Conservation (phyloP, 768 basidiomycete species). For the Boletus fagicola region DNA sequence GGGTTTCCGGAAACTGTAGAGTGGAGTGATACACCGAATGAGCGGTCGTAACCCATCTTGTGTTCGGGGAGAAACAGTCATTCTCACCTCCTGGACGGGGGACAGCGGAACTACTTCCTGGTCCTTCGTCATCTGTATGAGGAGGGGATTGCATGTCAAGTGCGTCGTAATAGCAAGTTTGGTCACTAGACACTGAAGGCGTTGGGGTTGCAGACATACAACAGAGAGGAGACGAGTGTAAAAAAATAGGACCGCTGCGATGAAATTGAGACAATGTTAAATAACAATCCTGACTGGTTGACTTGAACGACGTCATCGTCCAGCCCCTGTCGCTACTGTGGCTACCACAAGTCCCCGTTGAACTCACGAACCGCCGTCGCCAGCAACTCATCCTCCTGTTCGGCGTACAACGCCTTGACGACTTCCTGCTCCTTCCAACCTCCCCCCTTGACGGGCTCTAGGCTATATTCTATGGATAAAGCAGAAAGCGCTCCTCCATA, state of each 20-base stretch:
- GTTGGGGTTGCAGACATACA: constrained; percentile 17
- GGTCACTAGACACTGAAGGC: constrained; percentile 32
- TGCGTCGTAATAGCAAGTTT: constrained; percentile 47
- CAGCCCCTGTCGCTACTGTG: constrained; percentile 8
- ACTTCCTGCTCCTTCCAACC: constrained; percentile 38
- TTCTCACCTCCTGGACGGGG: constrained; percentile 5
- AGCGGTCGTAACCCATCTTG: background rate
- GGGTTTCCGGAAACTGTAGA: background rate
- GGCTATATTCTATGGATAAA: constrained; percentile 79
- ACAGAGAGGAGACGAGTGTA: background rate
- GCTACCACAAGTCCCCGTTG: constrained; percentile 22
- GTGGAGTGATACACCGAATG: background rate
- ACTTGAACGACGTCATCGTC: constrained; percentile 22
- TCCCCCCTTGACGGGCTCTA: constrained; percentile 54
- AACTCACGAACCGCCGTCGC: constrained; percentile 27
- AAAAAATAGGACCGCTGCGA: background rate
- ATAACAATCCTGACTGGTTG: constrained; percentile 17
- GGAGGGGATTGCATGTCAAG: constrained; percentile 31
- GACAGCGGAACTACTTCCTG: background rate
- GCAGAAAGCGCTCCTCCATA: constrained; percentile 94
- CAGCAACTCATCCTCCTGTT: constrained; percentile 32
- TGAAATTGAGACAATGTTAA: constrained; percentile 16
- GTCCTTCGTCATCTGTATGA: background rate
- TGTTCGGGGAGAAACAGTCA: background rate
- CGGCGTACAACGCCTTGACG: constrained; percentile 36